Evolutionary conservation across 805 yeast species (phyloP), one percentile per base, ranked within the genome.

Genomic region (Saturnispora bothae): DNA sequence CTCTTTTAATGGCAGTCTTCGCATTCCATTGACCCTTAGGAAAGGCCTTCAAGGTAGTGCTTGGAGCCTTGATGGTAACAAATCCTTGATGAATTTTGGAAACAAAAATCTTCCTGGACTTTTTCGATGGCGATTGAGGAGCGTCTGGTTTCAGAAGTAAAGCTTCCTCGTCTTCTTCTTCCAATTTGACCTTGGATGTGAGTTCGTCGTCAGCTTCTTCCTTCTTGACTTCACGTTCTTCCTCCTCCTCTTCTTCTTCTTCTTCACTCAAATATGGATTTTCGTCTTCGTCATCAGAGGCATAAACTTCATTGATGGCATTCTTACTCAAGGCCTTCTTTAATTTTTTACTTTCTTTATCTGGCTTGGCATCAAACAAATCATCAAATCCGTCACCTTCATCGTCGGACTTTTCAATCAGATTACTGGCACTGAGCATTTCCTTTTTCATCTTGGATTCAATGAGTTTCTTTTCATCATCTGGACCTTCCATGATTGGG

Each of bases 401-500:
- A 34, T 70, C 73, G 23, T 68, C 78, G 25, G 79, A 86, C 38
- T 72, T 76, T 22, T 64, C 59, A 34, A 71, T 70, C 42, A 83
- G 71, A 31, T 80, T 83, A 37, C 78, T 79, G 2, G 95, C 95
- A 46, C 76, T 72, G 42, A 80, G 63, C 94, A 83, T 83, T 57
- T 84, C 94, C 46, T 71, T 76, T 57, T 83, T 85, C 55, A 84
- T 78, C 50, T 83, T 78, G 47, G 69, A 73, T 59, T 92, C 96
- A 36, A 86, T 82, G 45, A 85, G 82, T 56, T 82, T 86, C 56
- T 84, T 83, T 53, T 92, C 97, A 52, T 92, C 96, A 53, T 89
- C 97, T 44, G 88, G 76, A 33, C 96, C 96, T 52, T 89, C 97
- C 68, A 89, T 76, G 42, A 92, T 83, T 21, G 98, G 98, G 2